Base-by-base conservation (phyloP, 352 stramenopile genomes). In the Pythium oligandrum region DNA sequence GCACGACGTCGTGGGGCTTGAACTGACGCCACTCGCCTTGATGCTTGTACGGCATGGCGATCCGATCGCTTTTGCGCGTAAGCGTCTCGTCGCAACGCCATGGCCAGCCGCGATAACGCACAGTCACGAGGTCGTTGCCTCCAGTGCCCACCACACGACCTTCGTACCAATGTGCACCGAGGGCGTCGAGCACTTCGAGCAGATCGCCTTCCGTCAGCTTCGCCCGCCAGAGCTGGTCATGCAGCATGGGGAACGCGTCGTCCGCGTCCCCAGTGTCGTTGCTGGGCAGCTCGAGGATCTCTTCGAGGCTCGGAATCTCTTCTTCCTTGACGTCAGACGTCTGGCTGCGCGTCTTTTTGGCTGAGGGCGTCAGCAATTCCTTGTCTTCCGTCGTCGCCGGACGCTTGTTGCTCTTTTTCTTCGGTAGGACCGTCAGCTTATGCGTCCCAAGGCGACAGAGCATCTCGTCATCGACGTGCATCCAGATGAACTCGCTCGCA, bases 21-120 rank as follows among this genome's bases (percentile, higher is more conserved):
- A 75, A 68, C 6, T 58, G 47, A 2, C 66, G 59, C 66, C 66
- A 75, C 26, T 60, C 34, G 0, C 55, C 54, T 11, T 66, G 51
- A 36, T 70, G 57, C 11, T 82, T 94, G 30, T 85, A 68, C 63
- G 95, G 92, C 0, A 86, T 84, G 32, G 87, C 76, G 31, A 98
- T 72, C 6, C 90, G 70, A 30, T 72, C 63, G 9, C 85, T 96
- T 62, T 88, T 69, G 40, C 68, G 77, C 5, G 70, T 44, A 40
- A 98, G 73, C 84, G 85, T 96, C 74, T 97, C 93, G 71, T 97
- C 88, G 81, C 89, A 98, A 8, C 82, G 66, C 43, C 80, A 70
- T 3, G 93, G 87, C 90, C 90, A 97, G 36, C 90, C 90, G 57
- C 96, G 94, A 68, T 96, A 97, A 55, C 95, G 88, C 38, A 97